Conservation (phyloP, 2,329 filamentous ascomycete genomes). For the Colletotrichum abscissum region DNA sequence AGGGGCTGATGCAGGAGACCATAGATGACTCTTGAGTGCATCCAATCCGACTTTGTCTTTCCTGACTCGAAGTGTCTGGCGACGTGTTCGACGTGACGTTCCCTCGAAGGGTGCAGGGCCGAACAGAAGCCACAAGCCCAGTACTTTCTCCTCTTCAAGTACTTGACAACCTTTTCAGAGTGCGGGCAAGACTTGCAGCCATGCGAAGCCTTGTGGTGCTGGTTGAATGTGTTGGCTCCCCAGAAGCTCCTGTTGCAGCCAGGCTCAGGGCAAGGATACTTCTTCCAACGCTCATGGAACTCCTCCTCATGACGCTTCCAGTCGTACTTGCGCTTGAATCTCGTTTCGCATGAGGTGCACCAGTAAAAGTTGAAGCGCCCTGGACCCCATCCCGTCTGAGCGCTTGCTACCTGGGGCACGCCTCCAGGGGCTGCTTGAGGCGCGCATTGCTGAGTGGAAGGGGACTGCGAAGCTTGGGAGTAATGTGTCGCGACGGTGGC, state of each 20-base stretch:
- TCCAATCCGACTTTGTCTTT: conserved; percentile 73
- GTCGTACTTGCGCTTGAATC: conserved; percentile 75
- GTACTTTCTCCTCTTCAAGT: conserved; percentile 72
- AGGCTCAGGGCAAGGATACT: conserved; percentile 73
- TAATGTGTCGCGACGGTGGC: conserved; percentile 44
- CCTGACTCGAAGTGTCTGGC: conserved; percentile 74
- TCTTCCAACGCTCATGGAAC: conserved; percentile 76
- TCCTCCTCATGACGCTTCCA: conserved; percentile 78
- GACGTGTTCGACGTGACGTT: conserved; percentile 76
- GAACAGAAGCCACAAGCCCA: conserved; percentile 79
- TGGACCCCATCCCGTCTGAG: conserved; percentile 37
- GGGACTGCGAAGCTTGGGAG: conserved; percentile 52
- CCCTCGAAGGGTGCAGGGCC: conserved; percentile 70
- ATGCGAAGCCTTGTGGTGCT: conserved; percentile 74
- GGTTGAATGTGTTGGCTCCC: conserved; percentile 75
- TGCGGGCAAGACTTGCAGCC: conserved; percentile 74
- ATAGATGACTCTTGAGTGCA: conserved; percentile 76
- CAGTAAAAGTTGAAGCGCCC: conserved; percentile 59
- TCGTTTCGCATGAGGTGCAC: conserved; percentile 71
- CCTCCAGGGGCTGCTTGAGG: conserved; percentile 36
- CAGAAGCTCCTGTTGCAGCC: conserved; percentile 75
- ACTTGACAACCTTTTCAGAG: conserved; percentile 71
- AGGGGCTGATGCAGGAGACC: conserved; percentile 74
- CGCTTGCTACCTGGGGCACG: conserved; percentile 35
- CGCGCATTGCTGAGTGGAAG: conserved; percentile 46